Conservation (phyloP, 441 rosid species). For the Codiaeum variegatum region DNA sequence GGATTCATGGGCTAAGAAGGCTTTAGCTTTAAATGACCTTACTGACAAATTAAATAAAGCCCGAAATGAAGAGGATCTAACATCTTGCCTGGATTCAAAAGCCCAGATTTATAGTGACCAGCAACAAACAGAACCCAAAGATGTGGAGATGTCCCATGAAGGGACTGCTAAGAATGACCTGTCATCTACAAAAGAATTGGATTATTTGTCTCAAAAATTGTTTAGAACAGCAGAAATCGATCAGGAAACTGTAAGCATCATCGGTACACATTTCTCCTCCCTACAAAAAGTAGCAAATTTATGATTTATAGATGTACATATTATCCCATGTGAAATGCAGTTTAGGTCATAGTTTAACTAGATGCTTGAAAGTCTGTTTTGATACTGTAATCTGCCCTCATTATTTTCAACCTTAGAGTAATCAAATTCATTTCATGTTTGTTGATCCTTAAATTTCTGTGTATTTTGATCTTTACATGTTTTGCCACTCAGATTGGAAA, state of each 20-base stretch:
- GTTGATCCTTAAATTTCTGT: neutral
- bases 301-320: constrained; percentile 23
- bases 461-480: neutral
- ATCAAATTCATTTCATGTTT: neutral
- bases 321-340: neutral
- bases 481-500: too few relatives aligned
- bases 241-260: constrained; percentile 40
- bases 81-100: constrained; percentile 62
- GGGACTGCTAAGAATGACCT: constrained; percentile 24
- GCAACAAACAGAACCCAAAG: constrained; percentile 24
- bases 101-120: constrained; percentile 37
- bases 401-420: neutral
- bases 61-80: constrained; percentile 74
- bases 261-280: constrained; percentile 47
- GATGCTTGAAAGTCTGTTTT: constrained; percentile 14
- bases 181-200: constrained; percentile 25
- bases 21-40: constrained; percentile 51
- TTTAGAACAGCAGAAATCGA: constrained; percentile 44
- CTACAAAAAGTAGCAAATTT: constrained; percentile 49
- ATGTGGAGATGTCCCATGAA: constrained; percentile 19
- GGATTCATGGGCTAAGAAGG: constrained; percentile 41
- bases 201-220: constrained; percentile 34
- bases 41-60: constrained; percentile 74
- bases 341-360: constrained; percentile 13
- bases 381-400: constrained; percentile 17